Conservation (phyloP, 768 basidiomycete species). For the Phanerochaete sordida region DNA sequence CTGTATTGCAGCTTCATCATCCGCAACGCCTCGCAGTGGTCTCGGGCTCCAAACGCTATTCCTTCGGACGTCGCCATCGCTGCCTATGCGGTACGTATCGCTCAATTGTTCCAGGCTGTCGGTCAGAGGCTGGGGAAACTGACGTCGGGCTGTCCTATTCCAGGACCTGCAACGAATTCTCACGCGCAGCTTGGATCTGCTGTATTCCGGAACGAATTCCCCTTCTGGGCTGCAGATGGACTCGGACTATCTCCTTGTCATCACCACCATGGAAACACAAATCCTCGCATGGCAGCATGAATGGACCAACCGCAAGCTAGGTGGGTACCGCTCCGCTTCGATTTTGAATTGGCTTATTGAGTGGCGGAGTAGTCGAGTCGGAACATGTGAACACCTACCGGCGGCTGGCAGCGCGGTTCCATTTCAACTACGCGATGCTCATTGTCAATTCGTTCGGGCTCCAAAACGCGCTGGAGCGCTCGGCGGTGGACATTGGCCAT, state of each 20-base stretch:
- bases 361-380: constrained; percentile 7
- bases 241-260: constrained; percentile 81
- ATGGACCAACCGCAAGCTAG: constrained; percentile 26
- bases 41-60: constrained; percentile 56
- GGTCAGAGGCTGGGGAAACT: not conserved
- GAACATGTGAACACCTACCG: constrained; percentile 38
- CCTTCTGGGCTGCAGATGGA: constrained; percentile 80
- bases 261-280: constrained; percentile 83
- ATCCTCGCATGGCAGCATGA: constrained; percentile 61
- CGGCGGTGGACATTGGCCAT: constrained; percentile 69
- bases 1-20: constrained; percentile 67
- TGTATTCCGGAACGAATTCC: constrained; percentile 80
- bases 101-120: constrained; percentile 4
- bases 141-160: not conserved
- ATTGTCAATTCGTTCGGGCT: constrained; percentile 95
- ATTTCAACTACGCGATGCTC: constrained; percentile 81
- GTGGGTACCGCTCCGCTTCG: not conserved
- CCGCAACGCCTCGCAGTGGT: constrained; percentile 77
- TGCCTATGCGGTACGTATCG: constrained; percentile 66
- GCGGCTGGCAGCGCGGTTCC: constrained; percentile 59
- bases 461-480: constrained; percentile 88
- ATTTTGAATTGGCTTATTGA: not conserved
- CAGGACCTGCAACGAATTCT: constrained; percentile 88
- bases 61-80: constrained; percentile 67
- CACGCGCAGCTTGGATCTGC: constrained; percentile 82